Evolutionary conservation across 1,284 basidiomycete genomes (phyloP).

Genomic region (Cronartium quercuum): DNA sequence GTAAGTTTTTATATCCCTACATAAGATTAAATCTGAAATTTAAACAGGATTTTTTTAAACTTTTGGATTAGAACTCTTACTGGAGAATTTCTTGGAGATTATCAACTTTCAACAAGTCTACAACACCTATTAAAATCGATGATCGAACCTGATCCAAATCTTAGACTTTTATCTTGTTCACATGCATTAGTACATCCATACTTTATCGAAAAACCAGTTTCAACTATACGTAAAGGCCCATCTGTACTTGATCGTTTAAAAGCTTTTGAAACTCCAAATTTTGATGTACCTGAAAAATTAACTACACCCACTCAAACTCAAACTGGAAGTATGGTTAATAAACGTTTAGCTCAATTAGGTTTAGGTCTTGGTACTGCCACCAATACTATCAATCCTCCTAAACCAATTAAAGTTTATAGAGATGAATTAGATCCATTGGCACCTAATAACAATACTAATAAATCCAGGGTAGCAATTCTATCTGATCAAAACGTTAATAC

Average conservation of each 20-base stretch:
- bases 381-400: no score
- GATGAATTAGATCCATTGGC: not conserved
- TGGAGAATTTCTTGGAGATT: slow-evolving; percentile 29
- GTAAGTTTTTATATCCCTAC: slow-evolving; percentile 1
- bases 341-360: no score
- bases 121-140: slow-evolving; percentile 66
- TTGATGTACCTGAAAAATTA: not conserved
- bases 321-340: not conserved
- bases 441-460: not conserved
- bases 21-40: slow-evolving; percentile 65
- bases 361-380: no score
- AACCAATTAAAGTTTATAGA: not conserved
- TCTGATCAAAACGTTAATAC: not conserved
- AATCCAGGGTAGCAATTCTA: no score
- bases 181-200: slow-evolving; percentile 63
- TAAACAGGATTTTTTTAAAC: slow-evolving; percentile 63
- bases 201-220: slow-evolving; percentile 55
- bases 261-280: not conserved
- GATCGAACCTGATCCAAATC: slow-evolving; percentile 67
- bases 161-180: slow-evolving; percentile 59
- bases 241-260: not conserved
- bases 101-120: slow-evolving; percentile 41
- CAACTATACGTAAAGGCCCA: not conserved
- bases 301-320: not conserved
- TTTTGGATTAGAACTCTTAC: slow-evolving; percentile 39